Percentiles rank a stretch among this genome's conserved stretches.
Conservation (phyloP, 495 filamentous ascomycete genomes). For the Podospora pseudopauciseta region DNA sequence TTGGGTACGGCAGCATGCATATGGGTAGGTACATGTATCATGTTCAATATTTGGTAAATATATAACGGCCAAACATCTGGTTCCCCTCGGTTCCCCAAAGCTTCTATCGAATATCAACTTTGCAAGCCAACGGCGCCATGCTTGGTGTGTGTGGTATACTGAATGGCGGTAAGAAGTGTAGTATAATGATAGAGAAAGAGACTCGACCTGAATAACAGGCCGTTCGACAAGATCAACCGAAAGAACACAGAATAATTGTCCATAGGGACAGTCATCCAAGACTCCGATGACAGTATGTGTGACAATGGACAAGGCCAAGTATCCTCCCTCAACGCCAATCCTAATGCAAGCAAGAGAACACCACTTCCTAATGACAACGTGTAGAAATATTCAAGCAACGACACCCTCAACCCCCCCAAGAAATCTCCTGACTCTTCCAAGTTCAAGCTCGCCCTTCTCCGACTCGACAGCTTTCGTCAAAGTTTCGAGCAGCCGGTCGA, state of each 20-base stretch:
- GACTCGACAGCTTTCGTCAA: conserved; percentile 69
- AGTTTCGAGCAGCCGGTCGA: conserved; percentile 60
- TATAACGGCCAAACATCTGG: background rate
- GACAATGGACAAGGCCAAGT: background rate
- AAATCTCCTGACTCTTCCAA: conserved; percentile 67
- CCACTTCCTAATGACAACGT: too few species aligned
- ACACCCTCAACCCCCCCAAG: conserved; percentile 62
- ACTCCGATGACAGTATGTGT: background rate
- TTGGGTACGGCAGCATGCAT: too few species aligned
- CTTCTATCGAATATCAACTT: background rate
- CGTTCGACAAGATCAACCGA: background rate
- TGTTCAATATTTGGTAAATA: background rate
- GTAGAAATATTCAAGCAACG: background rate
- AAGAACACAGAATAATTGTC: background rate
- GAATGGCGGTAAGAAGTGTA: background rate
- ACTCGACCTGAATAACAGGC: too few species aligned
- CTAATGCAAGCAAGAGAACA: background rate
- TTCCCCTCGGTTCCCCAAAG: background rate
- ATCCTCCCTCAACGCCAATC: background rate
- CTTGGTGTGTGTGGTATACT: background rate
- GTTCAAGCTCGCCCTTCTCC: conserved; percentile 65
- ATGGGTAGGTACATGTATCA: background rate
- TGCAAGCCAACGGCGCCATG: background rate
- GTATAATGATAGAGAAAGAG: too few species aligned
- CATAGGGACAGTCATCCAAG: background rate